Percentiles rank a stretch among this genome's conserved stretches.
These are phyloP conservation scores for Escallonia rubra DNA, from an alignment of 129 eudicot species.

Conservation along the genomic window DNA sequence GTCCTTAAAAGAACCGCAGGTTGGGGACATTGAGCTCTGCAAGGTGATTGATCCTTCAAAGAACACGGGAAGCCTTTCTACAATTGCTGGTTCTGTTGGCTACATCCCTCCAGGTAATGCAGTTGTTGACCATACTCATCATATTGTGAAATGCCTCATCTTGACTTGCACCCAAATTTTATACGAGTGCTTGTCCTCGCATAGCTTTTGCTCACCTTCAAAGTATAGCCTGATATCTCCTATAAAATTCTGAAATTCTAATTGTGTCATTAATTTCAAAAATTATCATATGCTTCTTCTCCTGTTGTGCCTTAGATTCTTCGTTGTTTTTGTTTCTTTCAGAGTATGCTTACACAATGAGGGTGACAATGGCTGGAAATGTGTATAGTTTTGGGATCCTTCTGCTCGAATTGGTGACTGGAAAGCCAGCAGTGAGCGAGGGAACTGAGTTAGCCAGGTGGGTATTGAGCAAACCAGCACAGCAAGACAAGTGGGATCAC, in stretches of 20 bases:
- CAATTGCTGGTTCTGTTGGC: constrained; percentile 79
- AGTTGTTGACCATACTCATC: not conserved
- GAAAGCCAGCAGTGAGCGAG: constrained; percentile 73
- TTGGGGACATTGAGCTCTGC: constrained; percentile 83
- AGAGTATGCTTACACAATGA: constrained; percentile 92
- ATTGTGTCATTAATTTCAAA: too few species aligned
- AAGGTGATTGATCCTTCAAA: constrained; percentile 86
- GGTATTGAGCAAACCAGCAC: constrained; percentile 53
- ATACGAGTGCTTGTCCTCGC: too few species aligned
- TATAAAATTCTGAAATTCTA: not conserved
- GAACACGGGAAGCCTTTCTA: constrained; percentile 65
- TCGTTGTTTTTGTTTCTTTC: constrained; percentile 22
- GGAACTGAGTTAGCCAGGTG: constrained; percentile 83
- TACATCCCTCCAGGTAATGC: constrained; percentile 79
- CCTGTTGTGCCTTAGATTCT: not conserved
- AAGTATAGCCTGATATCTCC: not conserved
- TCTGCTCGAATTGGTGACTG: constrained; percentile 69
- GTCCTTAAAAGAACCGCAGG: constrained; percentile 70
- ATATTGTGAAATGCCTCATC: too few species aligned
- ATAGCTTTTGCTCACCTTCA: not conserved
- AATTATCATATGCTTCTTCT: not conserved
- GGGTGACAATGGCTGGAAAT: constrained; percentile 80
- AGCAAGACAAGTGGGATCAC: constrained; percentile 38
- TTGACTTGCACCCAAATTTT: too few species aligned
- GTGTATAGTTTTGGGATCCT: constrained; percentile 89